A percentile compares a stretch with the other conserved stretches of the same genome.
phyloP scores from a whole-genome alignment of 1,139 yeast species.

The Pichia sp. region DNA sequence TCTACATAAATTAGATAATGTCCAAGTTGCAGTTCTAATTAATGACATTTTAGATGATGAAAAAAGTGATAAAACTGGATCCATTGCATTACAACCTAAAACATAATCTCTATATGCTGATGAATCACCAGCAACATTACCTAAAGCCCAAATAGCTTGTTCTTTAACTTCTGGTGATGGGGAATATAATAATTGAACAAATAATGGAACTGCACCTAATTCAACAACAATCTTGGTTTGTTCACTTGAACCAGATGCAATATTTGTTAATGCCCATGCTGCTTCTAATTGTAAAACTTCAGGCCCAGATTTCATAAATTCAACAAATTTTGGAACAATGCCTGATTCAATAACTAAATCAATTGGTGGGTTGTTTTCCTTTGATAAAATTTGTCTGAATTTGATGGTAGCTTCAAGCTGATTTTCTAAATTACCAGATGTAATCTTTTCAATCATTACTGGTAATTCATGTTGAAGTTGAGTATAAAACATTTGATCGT shows the following conservation, averaged over 20 bases:
- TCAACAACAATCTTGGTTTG: constrained; percentile 92
- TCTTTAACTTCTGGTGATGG: constrained; percentile 90
- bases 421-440: constrained; percentile 71
- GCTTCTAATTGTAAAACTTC: constrained; percentile 95
- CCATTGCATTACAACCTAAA: constrained; percentile 81
- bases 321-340: constrained; percentile 87
- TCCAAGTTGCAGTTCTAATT: constrained; percentile 98
- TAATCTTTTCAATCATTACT: constrained; percentile 77
- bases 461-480: constrained; percentile 80
- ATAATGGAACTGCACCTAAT: constrained; percentile 90
- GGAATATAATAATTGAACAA: constrained; percentile 78
- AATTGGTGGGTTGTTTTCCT: constrained; percentile 98
- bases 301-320: constrained; percentile 75
- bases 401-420: constrained; percentile 89
- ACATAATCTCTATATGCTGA: constrained; percentile 88
- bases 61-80: constrained; percentile 78
- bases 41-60: constrained; percentile 81
- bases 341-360: constrained; percentile 91
- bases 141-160: constrained; percentile 99
- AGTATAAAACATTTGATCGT: constrained; percentile 50
- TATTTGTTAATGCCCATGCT: constrained; percentile 98
- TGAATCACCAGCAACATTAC: constrained; percentile 98
- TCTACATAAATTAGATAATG: constrained; percentile 92
- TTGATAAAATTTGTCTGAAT: constrained; percentile 89
- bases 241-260: constrained; percentile 92